phyloP scores from a whole-genome alignment of 176 grass and related monocot genomes.

The Paspalum vaginatum region DNA sequence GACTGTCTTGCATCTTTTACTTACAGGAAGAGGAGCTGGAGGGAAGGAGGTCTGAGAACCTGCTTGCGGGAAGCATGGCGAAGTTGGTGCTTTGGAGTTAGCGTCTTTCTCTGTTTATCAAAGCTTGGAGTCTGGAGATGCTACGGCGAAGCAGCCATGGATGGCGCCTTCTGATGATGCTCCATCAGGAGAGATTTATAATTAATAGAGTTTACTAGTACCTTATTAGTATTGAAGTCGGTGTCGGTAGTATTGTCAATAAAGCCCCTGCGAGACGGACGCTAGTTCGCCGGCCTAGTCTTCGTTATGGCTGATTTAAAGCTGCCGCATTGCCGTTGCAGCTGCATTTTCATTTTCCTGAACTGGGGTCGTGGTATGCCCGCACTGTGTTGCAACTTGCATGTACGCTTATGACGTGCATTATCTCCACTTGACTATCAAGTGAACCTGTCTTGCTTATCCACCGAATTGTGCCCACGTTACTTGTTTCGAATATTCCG shows the following conservation, averaged over 20 bases:
- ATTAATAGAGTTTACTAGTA: background rate
- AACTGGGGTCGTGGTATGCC: background rate
- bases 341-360: background rate
- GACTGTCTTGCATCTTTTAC: background rate
- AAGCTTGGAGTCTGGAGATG: conserved; percentile 19
- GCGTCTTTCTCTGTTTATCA: conserved; percentile 1
- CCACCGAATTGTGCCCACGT: background rate
- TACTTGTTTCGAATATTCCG: background rate
- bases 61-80: background rate
- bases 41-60: conserved; percentile 15
- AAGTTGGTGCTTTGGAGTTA: conserved; percentile 8
- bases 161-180: conserved; percentile 14
- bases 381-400: background rate
- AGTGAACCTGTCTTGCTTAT: background rate
- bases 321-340: background rate
- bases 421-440: background rate
- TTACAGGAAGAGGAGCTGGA: conserved; percentile 29
- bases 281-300: background rate
- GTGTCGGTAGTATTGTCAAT: conserved; percentile 5
- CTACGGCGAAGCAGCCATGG: background rate
- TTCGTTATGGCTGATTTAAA: background rate
- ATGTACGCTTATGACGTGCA: background rate
- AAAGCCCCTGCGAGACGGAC: background rate
- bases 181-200: conserved; percentile 4
- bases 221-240: background rate